Evolutionary conservation across 2,329 filamentous ascomycete genomes (phyloP).

Genomic region (Nemania sp.): DNA sequence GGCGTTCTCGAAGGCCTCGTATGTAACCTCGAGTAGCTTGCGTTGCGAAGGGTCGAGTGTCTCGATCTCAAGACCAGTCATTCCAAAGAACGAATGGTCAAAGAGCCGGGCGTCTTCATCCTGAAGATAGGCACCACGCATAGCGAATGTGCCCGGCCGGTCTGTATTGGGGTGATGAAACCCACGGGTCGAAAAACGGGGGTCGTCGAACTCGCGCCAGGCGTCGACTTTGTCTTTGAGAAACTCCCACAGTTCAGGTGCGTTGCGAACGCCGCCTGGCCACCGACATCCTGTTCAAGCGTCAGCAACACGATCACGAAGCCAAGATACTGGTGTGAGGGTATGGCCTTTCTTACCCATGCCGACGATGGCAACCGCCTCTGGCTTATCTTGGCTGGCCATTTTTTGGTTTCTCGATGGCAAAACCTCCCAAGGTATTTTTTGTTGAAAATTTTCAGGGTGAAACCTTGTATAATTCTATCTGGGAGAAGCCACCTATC

Average conservation of each 20-base stretch:
- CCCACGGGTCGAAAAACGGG: background rate
- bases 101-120: conserved; percentile 39
- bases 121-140: conserved; percentile 7
- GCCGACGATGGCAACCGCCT: conserved; percentile 18
- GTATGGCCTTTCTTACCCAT: conserved; percentile 20
- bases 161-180: conserved; percentile 13
- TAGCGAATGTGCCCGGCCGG: conserved; percentile 1
- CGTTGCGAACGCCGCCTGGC: background rate
- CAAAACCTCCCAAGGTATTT: too few relatives aligned
- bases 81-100: conserved; percentile 46
- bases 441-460: too few relatives aligned
- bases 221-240: conserved; percentile 1
- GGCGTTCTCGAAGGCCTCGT: conserved; percentile 42
- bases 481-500: too few relatives aligned
- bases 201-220: conserved; percentile 1
- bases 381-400: background rate
- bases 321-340: background rate
- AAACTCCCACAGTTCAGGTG: conserved; percentile 5
- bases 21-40: conserved; percentile 41
- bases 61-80: conserved; percentile 38
- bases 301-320: background rate
- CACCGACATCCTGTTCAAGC: conserved; percentile 20
- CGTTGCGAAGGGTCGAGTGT: conserved; percentile 45
- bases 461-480: too few relatives aligned
- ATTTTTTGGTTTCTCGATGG: too few relatives aligned